phyloP scores from a whole-genome alignment of 1,139 yeast genomes.

The Spathaspora sp. region DNA sequence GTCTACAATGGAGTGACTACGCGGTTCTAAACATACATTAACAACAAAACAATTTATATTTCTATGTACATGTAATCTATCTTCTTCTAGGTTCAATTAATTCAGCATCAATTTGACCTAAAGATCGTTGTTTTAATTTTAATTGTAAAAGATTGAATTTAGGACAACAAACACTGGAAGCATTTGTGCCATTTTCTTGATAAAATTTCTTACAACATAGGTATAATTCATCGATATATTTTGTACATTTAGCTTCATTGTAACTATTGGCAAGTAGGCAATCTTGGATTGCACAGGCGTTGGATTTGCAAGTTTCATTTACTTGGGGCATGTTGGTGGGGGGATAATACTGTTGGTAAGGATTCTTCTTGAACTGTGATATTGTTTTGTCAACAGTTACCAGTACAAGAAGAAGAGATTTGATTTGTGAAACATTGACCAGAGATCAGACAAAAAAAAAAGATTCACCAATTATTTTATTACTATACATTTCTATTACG shows the following conservation, averaged over 20 bases:
- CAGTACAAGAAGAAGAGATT: too few relatives aligned
- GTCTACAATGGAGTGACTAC: constrained; percentile 46
- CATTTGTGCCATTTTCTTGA: constrained; percentile 48
- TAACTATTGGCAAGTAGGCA: constrained; percentile 55
- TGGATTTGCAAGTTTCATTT: constrained; percentile 57
- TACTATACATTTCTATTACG: not conserved
- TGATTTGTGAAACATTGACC: too few relatives aligned
- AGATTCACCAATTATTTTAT: not conserved
- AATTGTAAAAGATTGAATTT: constrained; percentile 51
- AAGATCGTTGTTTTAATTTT: constrained; percentile 56
- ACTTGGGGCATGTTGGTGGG: constrained; percentile 5
- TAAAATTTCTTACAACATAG: constrained; percentile 61
- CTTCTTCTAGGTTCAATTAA: constrained; percentile 25
- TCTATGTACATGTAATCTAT: not conserved
- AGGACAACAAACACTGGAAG: constrained; percentile 69
- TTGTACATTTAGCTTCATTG: constrained; percentile 63
- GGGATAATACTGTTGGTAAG: too few relatives aligned
- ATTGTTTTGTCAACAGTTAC: too few relatives aligned
- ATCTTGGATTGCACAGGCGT: constrained; percentile 71
- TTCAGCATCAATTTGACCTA: constrained; percentile 54
- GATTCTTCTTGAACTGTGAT: too few relatives aligned
- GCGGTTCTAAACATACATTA: constrained; percentile 74
- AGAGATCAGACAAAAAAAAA: not conserved
- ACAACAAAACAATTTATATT: constrained; percentile 2
- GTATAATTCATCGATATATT: constrained; percentile 57